Conservation (phyloP, 2,329 filamentous ascomycete species). For the Alternaria brassicae region DNA sequence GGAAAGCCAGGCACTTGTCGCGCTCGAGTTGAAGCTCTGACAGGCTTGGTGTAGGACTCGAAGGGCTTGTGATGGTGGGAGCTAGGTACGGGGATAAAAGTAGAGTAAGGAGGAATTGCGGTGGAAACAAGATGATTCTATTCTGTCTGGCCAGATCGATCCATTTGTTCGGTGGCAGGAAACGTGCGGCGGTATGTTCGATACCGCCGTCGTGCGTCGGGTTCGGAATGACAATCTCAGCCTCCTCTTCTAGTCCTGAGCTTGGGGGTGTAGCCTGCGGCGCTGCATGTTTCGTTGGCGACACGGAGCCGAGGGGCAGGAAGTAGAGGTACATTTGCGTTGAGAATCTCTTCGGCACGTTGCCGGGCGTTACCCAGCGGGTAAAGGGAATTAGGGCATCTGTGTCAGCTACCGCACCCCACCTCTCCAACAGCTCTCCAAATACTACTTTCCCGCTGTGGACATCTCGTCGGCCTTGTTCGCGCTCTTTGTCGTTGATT, state of each 20-base stretch:
- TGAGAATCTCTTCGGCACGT: conserved; percentile 78
- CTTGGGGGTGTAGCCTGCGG: conserved; percentile 44
- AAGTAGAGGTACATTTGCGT: conserved; percentile 98
- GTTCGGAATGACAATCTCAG: conserved; percentile 68
- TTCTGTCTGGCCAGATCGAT: conserved; percentile 67
- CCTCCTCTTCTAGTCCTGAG: conserved; percentile 34
- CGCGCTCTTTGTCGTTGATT: conserved; percentile 65
- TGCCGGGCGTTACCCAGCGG: conserved; percentile 84
- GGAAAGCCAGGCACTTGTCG: conserved; percentile 52
- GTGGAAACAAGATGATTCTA: conserved; percentile 85
- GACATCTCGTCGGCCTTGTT: conserved; percentile 71
- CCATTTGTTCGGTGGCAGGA: conserved; percentile 75
- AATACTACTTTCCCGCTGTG: conserved; percentile 73
- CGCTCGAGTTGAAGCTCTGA: conserved; percentile 52
- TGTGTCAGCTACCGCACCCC: conserved; percentile 69
- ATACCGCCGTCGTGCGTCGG: conserved; percentile 75
- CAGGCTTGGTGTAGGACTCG: conserved; percentile 32
- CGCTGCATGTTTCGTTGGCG: conserved; percentile 40
- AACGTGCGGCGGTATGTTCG: conserved; percentile 77
- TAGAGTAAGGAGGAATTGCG: conserved; percentile 78
- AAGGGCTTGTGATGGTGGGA: conserved; percentile 24
- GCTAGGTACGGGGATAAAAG: conserved; percentile 64
- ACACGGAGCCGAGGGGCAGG: conserved; percentile 64
- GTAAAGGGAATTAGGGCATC: conserved; percentile 81
- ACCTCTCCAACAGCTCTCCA: conserved; percentile 65